Evolutionary conservation across 306 rosid species (phyloP).

Genomic region (Neltuma alba): DNA sequence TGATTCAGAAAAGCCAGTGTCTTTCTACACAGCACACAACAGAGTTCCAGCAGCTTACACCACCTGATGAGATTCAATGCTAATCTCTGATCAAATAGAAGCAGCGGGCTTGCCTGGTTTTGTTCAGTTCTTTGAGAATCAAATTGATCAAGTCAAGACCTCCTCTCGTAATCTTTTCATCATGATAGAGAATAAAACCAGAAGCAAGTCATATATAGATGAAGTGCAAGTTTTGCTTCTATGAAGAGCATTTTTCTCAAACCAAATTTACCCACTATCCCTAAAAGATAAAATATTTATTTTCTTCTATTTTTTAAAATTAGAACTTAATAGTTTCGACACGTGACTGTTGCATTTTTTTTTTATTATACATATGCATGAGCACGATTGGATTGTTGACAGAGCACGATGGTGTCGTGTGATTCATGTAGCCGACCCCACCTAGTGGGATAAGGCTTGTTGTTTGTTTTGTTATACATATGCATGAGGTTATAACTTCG

Average conservation of each 20-base stretch:
- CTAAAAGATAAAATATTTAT: too few species aligned
- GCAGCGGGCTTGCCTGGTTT: background rate
- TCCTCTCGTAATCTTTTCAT: background rate
- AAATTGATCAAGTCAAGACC: background rate
- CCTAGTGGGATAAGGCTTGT: too few species aligned
- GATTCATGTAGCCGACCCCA: too few species aligned
- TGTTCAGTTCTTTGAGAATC: background rate
- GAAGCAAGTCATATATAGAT: background rate
- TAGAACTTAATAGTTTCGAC: background rate
- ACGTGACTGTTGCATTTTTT: background rate
- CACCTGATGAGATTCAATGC: background rate
- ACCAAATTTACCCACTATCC: background rate
- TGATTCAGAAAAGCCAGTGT: constrained; percentile 2
- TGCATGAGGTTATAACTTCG: too few species aligned
- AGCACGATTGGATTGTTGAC: too few species aligned
- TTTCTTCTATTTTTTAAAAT: too few species aligned
- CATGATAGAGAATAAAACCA: background rate
- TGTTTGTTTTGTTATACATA: too few species aligned
- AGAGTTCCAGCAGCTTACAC: background rate
- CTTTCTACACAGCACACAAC: background rate
- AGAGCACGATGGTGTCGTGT: too few species aligned
- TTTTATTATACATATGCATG: too few species aligned
- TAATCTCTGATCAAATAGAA: background rate
- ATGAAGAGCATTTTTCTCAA: background rate
- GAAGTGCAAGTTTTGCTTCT: background rate